These are phyloP conservation scores for Tulasnella sp. DNA, from an alignment of 768 basidiomycete genomes.

Conservation along the genomic window DNA sequence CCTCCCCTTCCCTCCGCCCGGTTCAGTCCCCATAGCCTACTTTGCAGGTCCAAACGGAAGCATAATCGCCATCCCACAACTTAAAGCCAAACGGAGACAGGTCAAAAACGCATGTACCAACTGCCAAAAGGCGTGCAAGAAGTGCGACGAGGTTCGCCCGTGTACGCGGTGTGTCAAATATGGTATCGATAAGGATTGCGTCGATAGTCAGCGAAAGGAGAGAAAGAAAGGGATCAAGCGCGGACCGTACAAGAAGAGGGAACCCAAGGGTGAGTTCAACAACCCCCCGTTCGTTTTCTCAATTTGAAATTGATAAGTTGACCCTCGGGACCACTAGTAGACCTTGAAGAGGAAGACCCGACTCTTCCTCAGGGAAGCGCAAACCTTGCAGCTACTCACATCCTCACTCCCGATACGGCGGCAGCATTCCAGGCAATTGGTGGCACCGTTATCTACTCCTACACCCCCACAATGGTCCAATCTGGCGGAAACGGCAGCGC, in stretches of 20 bases:
- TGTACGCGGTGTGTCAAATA: conserved; percentile 92
- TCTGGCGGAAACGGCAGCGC: not conserved
- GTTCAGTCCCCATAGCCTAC: conserved; percentile 26
- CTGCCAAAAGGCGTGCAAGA: conserved; percentile 87
- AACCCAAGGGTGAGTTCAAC: conserved; percentile 7
- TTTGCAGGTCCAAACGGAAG: conserved; percentile 18
- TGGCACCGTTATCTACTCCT: conserved; percentile 6
- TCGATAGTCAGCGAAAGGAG: conserved; percentile 88
- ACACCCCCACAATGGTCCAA: not conserved
- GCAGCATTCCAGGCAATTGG: conserved; percentile 16
- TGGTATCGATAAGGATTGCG: conserved; percentile 75
- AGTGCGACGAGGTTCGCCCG: conserved; percentile 84
- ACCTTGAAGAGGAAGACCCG: not conserved
- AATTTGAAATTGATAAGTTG: not conserved
- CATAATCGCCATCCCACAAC: conserved; percentile 5
- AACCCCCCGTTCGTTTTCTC: not conserved
- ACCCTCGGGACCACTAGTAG: not conserved
- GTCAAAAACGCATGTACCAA: conserved; percentile 90
- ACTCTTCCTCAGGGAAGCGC: not conserved
- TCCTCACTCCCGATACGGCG: conserved; percentile 16
- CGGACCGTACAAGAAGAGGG: conserved; percentile 83
- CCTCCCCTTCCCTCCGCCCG: conserved; percentile 28
- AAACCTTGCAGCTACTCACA: not conserved
- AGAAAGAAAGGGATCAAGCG: conserved; percentile 80
- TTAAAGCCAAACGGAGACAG: conserved; percentile 63